Evolutionary conservation across 2,329 filamentous ascomycete genomes (phyloP).

Genomic region (Zalaria sp.): DNA sequence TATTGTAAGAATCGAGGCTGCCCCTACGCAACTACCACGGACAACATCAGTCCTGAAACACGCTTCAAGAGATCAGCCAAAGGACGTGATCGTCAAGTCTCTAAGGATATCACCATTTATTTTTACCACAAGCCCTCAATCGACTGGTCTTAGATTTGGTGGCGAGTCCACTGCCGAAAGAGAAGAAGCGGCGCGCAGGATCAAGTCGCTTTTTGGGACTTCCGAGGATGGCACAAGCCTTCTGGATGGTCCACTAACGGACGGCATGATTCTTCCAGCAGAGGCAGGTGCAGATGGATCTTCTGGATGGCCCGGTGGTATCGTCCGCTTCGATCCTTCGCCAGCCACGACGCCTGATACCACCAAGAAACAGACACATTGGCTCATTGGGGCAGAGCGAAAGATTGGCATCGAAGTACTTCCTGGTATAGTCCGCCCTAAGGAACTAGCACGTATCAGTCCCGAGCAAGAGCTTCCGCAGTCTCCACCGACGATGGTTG

Average conservation of each 20-base stretch:
- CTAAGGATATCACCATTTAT: conserved; percentile 71
- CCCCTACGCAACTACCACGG: conserved; percentile 55
- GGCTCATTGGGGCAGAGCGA: conserved; percentile 66
- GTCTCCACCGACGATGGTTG: conserved; percentile 53
- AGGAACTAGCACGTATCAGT: conserved; percentile 37
- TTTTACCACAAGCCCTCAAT: conserved; percentile 9
- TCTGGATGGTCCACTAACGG: conserved; percentile 72
- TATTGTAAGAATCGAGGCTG: conserved; percentile 74
- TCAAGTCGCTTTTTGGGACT: conserved; percentile 57
- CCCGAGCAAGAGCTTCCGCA: conserved; percentile 40
- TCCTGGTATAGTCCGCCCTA: conserved; percentile 52
- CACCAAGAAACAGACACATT: conserved; percentile 39
- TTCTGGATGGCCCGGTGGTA: conserved; percentile 66
- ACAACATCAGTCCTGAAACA: conserved; percentile 34
- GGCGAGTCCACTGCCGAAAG: conserved; percentile 73
- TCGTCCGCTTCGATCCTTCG: conserved; percentile 62
- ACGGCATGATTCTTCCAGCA: conserved; percentile 65
- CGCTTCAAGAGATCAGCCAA: conserved; percentile 14
- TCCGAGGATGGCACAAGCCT: conserved; percentile 44
- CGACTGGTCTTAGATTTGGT: conserved; percentile 60
- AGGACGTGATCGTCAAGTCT: conserved; percentile 40
- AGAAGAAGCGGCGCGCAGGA: conserved; percentile 59
- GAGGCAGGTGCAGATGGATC: conserved; percentile 38
- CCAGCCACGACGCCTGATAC: conserved; percentile 21
- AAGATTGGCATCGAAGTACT: conserved; percentile 66